Evolutionary conservation across 768 basidiomycete species (phyloP).

Genomic region (Suillus spraguei): DNA sequence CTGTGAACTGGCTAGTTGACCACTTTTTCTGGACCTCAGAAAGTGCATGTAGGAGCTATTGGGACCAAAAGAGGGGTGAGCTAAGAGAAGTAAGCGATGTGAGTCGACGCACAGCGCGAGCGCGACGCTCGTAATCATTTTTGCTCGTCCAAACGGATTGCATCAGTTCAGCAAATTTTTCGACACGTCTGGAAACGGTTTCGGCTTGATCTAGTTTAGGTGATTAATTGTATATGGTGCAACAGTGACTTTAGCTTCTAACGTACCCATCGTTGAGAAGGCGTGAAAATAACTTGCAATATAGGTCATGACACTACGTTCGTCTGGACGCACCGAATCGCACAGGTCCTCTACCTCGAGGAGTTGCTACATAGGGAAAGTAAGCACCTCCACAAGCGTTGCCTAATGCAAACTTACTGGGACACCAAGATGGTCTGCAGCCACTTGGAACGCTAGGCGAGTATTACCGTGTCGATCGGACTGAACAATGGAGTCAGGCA

Average conservation of each 20-base stretch:
- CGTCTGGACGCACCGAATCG: conserved; percentile 86
- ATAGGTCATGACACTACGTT: conserved; percentile 97
- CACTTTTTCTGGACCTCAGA: conserved; percentile 69
- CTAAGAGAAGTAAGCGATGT: background rate
- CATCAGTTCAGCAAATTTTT: conserved; percentile 96
- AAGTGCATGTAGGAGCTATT: conserved; percentile 67
- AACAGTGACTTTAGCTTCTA: background rate
- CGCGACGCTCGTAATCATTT: conserved; percentile 93
- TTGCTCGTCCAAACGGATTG: conserved; percentile 85
- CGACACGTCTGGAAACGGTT: conserved; percentile 89
- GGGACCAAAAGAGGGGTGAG: background rate
- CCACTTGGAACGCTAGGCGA: conserved; percentile 82
- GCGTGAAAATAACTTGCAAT: conserved; percentile 98
- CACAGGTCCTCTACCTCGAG: conserved; percentile 96
- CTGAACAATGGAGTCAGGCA: conserved; percentile 39
- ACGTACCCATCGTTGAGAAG: conserved; percentile 92
- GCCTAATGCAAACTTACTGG: conserved; percentile 58
- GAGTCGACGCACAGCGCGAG: conserved; percentile 54
- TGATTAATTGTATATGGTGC: background rate
- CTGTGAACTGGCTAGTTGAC: conserved; percentile 63
- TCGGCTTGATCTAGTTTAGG: conserved; percentile 80
- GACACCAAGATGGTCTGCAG: conserved; percentile 86
- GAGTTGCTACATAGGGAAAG: conserved; percentile 62
- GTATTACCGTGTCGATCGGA: conserved; percentile 83
- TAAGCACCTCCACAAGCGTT: background rate